Base-by-base conservation (phyloP, 2,329 filamentous ascomycete species). In the Cladosporium austrohemisphaericum region DNA sequence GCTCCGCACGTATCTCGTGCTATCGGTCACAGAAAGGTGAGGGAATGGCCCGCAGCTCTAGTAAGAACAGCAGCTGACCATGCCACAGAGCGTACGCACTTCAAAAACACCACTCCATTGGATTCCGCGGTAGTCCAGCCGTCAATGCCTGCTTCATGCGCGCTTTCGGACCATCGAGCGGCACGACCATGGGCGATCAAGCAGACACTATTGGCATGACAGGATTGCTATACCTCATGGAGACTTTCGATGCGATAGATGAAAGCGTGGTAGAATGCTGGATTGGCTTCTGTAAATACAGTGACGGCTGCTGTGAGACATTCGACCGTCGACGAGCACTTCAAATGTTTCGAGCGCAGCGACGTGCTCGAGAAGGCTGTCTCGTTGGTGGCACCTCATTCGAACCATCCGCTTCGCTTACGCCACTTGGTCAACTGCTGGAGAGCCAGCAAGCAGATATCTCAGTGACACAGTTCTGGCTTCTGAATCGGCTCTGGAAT, bases 391-490 rank as follows among this genome's bases (percentile, higher is more conserved):
- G 69, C 35, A 66, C 70, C 41, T 68, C 62, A 51, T 70, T 70
- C 47, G 66, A 70, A 33, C 60, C 62, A 35, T 62, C 62, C 2
- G 63, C 64, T 23, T 60, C 54, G 18, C 55, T 64, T 10, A 52
- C 54, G 8, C 55, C 57, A 2, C 43, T 59, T 5, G 35, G 37
- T 1, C 52, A 55, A 41, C 44, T 65, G 50, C 28, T 60, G 2
- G 70, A 72, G 46, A 71, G 66, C 2, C 70, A 73, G 52, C 66
- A 66, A 36, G 70, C 69, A 2, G 70, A 73, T 50, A 65, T 72
- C 2, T 66, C 68, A 1, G 60, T 72, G 16, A 71, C 70, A 2
- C 68, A 72, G 49, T 68, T 71, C 53, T 73, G 70, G 70, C 61
- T 71, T 5, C 62, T 70, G 23, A 71, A 72, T 29, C 65, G 70